These are phyloP conservation scores for Brassica balearica DNA, from an alignment of 441 rosid genomes.

Conservation along the genomic window DNA sequence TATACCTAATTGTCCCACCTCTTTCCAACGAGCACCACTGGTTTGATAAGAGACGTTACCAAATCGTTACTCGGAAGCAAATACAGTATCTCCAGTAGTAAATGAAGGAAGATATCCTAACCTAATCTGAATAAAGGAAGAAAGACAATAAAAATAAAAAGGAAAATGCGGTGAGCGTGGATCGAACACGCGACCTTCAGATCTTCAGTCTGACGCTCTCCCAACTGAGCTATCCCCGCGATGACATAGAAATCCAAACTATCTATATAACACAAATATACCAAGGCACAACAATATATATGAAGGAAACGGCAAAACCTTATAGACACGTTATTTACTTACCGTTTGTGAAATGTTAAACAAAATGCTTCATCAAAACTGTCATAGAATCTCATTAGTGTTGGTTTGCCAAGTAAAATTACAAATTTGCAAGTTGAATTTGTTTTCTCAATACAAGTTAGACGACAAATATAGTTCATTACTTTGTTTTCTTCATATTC, in stretches of 20 bases:
- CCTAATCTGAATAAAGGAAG: background rate
- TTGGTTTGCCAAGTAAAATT: background rate
- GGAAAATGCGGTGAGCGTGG: constrained; percentile 74
- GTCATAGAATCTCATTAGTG: constrained; percentile 3
- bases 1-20: background rate
- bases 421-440: background rate
- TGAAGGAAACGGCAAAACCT: background rate
- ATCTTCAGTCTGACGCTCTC: constrained; percentile 54
- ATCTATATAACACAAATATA: background rate
- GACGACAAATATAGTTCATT: background rate
- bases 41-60: background rate
- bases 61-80: background rate
- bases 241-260: background rate
- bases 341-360: background rate
- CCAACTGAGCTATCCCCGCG: constrained; percentile 50
- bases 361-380: constrained; percentile 8
- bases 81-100: background rate
- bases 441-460: background rate
- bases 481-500: background rate
- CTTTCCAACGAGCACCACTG: background rate
- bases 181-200: constrained; percentile 75
- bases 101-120: background rate
- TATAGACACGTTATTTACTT: background rate
- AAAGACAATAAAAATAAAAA: background rate
- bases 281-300: background rate